These are phyloP conservation scores for Russula brevipes DNA, from an alignment of 768 basidiomycete species.

Conservation along the genomic window DNA sequence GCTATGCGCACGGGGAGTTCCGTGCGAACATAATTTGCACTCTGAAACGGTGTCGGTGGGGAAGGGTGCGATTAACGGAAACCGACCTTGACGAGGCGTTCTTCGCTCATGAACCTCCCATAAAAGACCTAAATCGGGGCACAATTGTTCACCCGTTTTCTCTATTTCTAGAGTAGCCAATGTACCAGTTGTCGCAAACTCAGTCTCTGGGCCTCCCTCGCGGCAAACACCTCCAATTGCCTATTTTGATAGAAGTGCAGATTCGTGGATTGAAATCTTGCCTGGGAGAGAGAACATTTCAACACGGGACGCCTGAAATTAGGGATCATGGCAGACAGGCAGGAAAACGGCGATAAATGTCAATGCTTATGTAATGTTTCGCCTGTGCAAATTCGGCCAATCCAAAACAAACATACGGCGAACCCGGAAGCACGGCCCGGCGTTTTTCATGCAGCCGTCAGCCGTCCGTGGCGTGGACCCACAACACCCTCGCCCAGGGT, in stretches of 20 bases:
- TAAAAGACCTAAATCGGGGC: constrained; percentile 60
- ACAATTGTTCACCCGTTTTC: constrained; percentile 7
- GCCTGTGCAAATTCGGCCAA: no score
- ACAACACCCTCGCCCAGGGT: constrained; percentile 9
- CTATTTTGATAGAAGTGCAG: constrained; percentile 71
- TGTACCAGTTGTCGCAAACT: constrained; percentile 75
- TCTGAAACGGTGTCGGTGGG: constrained; percentile 39
- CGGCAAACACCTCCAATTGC: constrained; percentile 76
- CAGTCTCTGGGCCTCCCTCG: constrained; percentile 63
- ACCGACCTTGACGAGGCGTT: constrained; percentile 67
- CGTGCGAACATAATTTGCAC: constrained; percentile 85
- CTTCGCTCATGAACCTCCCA: constrained; percentile 76
- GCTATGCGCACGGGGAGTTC: constrained; percentile 86
- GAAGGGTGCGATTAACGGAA: not conserved
- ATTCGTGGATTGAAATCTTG: constrained; percentile 25
- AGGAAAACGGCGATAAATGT: not conserved
- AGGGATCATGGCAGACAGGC: not conserved
- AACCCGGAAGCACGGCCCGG: constrained; percentile 14
- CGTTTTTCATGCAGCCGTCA: not conserved
- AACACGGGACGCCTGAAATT: not conserved
- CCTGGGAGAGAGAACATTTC: constrained; percentile 1
- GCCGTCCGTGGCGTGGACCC: not conserved
- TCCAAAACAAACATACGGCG: no score
- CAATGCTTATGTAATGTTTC: no score
- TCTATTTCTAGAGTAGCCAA: not conserved